These are phyloP conservation scores for Fusarium liriodendri DNA, from an alignment of 2,329 filamentous ascomycete species.

Conservation along the genomic window DNA sequence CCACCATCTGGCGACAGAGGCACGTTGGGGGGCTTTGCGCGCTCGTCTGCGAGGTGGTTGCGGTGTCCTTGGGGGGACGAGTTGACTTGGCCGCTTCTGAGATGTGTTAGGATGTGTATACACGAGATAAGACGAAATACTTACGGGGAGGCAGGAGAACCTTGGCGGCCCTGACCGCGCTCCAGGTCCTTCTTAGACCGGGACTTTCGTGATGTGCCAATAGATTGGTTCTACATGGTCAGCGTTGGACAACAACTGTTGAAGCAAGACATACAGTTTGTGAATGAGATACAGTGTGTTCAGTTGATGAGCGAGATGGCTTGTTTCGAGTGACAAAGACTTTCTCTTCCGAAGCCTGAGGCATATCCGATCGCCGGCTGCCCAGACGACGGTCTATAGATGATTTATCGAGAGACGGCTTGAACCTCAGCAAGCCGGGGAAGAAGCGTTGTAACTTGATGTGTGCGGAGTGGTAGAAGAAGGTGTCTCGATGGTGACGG, in stretches of 20 bases:
- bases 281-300: constrained; percentile 8
- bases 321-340: constrained; percentile 35
- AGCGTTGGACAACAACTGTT: not conserved
- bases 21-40: constrained; percentile 32
- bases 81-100: constrained; percentile 28
- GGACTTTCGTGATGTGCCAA: constrained; percentile 14
- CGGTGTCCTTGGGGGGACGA: constrained; percentile 18
- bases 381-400: constrained; percentile 38
- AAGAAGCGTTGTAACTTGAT: constrained; percentile 13
- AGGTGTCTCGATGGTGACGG: constrained; percentile 15
- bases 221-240: constrained; percentile 15
- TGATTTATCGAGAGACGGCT: constrained; percentile 22
- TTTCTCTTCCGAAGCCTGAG: constrained; percentile 39
- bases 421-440: constrained; percentile 16
- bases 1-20: constrained; percentile 20
- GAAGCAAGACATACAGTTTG: constrained; percentile 7
- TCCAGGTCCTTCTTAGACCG: constrained; percentile 35
- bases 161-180: constrained; percentile 37
- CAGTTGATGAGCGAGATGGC: constrained; percentile 31
- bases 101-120: not conserved
- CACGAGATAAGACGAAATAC: not conserved
- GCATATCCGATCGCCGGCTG: constrained; percentile 42
- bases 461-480: not conserved
- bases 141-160: constrained; percentile 38
- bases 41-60: constrained; percentile 18